Conservation (phyloP, 2,329 filamentous ascomycete genomes). For the Mariannaea elegans region DNA sequence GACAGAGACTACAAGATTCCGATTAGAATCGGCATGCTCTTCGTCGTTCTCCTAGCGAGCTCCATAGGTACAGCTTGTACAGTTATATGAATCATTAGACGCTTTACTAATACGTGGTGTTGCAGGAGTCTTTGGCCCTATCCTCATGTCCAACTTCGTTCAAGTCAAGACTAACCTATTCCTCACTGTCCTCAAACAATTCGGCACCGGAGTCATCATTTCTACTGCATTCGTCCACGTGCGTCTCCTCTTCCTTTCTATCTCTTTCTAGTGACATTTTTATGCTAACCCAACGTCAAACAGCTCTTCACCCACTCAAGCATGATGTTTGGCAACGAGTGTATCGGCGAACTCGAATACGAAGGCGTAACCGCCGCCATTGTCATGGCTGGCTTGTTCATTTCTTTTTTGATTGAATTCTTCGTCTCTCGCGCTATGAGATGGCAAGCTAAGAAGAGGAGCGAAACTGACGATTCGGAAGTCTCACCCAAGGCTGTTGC, state of each 20-base stretch:
- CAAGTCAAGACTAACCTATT: slow-evolving; percentile 57
- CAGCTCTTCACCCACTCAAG: slow-evolving; percentile 76
- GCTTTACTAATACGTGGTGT: slow-evolving; percentile 4
- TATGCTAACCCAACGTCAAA: neutral
- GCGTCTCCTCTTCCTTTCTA: slow-evolving; percentile 34
- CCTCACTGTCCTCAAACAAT: slow-evolving; percentile 75
- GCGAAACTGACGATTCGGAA: slow-evolving; percentile 14
- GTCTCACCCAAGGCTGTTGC: slow-evolving; percentile 37
- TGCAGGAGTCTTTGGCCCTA: slow-evolving; percentile 70
- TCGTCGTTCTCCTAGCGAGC: slow-evolving; percentile 75
- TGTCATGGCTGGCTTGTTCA: slow-evolving; percentile 76
- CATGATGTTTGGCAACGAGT: slow-evolving; percentile 77
- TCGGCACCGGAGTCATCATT: slow-evolving; percentile 77
- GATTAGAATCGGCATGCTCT: slow-evolving; percentile 76
- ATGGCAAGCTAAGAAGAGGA: slow-evolving; percentile 41
- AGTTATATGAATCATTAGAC: no score
- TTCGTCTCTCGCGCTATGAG: slow-evolving; percentile 66
- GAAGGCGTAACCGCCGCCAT: slow-evolving; percentile 76
- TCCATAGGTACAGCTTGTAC: no score
- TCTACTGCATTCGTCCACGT: slow-evolving; percentile 76
- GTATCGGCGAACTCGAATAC: slow-evolving; percentile 70
- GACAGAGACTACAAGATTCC: slow-evolving; percentile 71
- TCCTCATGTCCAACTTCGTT: slow-evolving; percentile 67
- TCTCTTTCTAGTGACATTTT: fast-evolving
- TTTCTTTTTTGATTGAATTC: slow-evolving; percentile 78